Conservation (phyloP, 352 stramenopile genomes). For the Pythium vanterpoolii region DNA sequence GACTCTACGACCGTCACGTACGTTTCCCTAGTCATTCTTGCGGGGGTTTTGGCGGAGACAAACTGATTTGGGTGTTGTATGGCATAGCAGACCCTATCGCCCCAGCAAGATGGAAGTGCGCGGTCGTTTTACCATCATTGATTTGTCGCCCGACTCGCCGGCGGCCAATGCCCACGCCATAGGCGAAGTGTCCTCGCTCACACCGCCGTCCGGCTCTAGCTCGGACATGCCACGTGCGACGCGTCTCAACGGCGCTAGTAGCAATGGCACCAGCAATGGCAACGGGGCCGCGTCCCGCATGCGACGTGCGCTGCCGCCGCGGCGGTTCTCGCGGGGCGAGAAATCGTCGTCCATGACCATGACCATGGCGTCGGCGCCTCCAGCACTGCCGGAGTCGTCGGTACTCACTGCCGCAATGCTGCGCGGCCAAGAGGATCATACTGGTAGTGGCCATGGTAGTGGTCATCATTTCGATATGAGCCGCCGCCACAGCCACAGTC, state of each 20-base stretch:
- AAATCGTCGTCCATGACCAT: constrained; percentile 12
- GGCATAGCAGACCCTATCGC: constrained; percentile 1
- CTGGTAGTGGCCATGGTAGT: not conserved
- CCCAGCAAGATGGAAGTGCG: constrained; percentile 62
- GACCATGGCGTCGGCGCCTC: not conserved
- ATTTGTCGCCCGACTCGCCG: constrained; percentile 63
- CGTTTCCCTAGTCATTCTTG: constrained; percentile 1
- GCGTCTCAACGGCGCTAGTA: no score
- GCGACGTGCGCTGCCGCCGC: constrained; percentile 13
- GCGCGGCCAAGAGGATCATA: not conserved
- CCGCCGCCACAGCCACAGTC: not conserved
- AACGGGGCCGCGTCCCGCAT: constrained; percentile 7
- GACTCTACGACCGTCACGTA: constrained; percentile 4
- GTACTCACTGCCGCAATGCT: constrained; percentile 25
- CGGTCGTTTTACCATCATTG: constrained; percentile 81
- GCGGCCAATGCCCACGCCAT: not conserved
- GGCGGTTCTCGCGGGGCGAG: constrained; percentile 14
- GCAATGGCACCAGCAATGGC: not conserved
- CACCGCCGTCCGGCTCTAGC: no score
- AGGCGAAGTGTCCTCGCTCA: no score
- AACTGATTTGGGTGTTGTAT: not conserved
- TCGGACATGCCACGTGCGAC: no score
- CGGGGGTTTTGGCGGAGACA: not conserved
- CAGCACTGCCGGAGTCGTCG: constrained; percentile 8
- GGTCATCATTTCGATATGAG: not conserved